Evolutionary conservation across 2,329 filamentous ascomycete genomes (phyloP).

Genomic region (Trichoderma hamatum): DNA sequence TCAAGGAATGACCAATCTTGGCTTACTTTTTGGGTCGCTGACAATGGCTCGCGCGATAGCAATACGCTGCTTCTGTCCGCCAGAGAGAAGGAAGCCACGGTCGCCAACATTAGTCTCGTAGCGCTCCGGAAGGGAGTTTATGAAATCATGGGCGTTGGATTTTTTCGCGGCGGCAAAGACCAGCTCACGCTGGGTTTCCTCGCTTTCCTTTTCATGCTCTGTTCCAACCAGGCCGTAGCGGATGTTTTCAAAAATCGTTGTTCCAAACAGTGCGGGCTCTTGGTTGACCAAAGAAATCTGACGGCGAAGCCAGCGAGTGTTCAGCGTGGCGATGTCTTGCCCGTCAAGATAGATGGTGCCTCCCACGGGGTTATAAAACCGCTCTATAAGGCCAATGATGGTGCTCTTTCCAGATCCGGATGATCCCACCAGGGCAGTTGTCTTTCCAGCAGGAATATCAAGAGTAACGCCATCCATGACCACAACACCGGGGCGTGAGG

Average conservation of each 20-base stretch:
- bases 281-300: conserved; percentile 93
- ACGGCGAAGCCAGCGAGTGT: conserved; percentile 87
- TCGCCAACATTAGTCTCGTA: conserved; percentile 97
- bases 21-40: conserved; percentile 76
- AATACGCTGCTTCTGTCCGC: conserved; percentile 96
- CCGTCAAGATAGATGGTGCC: conserved; percentile 82
- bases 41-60: conserved; percentile 91
- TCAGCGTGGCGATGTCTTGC: conserved; percentile 76
- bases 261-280: conserved; percentile 87
- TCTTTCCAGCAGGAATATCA: conserved; percentile 82
- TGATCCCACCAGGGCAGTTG: conserved; percentile 88
- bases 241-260: conserved; percentile 88
- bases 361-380: conserved; percentile 88
- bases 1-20: not conserved
- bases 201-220: conserved; percentile 64
- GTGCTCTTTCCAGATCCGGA: conserved; percentile 96
- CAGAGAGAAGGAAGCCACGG: conserved; percentile 86
- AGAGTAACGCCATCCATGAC: conserved; percentile 86
- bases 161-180: conserved; percentile 82
- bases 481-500: conserved; percentile 84
- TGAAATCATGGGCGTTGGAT: conserved; percentile 94
- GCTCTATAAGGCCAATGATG: conserved; percentile 87
- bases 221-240: conserved; percentile 89
- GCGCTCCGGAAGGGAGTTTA: conserved; percentile 77
- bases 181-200: conserved; percentile 69